Evolutionary conservation across 2,329 filamentous ascomycete genomes (phyloP).

Genomic region (Bipolaris gigantea): DNA sequence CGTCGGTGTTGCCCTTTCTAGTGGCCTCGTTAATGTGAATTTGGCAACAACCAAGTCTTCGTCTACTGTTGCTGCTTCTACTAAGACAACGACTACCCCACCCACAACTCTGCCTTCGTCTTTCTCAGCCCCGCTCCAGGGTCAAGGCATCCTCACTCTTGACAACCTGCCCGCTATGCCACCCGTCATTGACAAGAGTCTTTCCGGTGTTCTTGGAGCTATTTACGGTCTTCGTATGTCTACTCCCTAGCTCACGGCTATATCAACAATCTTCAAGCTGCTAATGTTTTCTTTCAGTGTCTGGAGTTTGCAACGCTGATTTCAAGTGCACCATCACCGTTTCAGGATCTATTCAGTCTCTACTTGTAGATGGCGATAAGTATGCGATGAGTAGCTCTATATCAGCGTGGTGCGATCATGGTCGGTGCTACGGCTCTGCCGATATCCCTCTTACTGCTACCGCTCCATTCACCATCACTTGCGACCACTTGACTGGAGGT

Average conservation of each 20-base stretch:
- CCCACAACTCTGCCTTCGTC: constrained; percentile 4
- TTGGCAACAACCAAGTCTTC: background rate
- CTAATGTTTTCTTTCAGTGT: background rate
- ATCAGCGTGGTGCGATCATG: constrained; percentile 2
- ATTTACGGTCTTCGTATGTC: constrained; percentile 3
- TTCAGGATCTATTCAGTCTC: constrained; percentile 7
- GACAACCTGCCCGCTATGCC: constrained; percentile 7
- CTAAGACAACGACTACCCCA: background rate
- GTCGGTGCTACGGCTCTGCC: constrained; percentile 6
- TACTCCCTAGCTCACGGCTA: background rate
- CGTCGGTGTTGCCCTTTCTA: constrained; percentile 1
- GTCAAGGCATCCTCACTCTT: constrained; percentile 1
- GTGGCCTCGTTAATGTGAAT: background rate
- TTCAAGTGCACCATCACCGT: constrained; percentile 5
- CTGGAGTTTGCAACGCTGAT: constrained; percentile 2
- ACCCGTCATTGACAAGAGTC: constrained; percentile 5
- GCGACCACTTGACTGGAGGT: background rate
- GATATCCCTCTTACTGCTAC: constrained; percentile 4
- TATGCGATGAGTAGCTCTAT: constrained; percentile 2
- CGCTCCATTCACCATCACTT: constrained; percentile 7
- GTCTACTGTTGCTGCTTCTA: background rate
- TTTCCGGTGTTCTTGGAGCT: constrained; percentile 1
- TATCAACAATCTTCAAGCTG: background rate
- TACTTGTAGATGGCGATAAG: constrained; percentile 9
- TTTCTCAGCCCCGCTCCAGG: constrained; percentile 7